phyloP scores from a whole-genome alignment of 345 rosid species.

The Eucalyptus virginea region DNA sequence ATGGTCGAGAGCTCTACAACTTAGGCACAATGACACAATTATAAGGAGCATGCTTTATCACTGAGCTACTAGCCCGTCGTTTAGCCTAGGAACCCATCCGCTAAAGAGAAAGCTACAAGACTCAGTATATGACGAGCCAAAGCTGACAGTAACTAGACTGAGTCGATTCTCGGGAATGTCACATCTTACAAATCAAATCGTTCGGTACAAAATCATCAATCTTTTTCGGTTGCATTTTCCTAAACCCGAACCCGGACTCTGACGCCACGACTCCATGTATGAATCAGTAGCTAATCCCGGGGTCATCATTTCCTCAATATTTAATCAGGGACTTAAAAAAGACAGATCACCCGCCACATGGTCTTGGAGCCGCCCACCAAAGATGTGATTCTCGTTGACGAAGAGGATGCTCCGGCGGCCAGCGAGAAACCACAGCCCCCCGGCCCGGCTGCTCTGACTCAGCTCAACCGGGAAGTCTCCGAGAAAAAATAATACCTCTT shows the following conservation, averaged over 20 bases:
- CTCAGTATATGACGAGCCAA: neutral
- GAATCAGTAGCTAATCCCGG: neutral
- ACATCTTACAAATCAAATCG: neutral
- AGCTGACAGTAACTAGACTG: neutral
- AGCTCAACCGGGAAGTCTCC: neutral
- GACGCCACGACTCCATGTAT: neutral
- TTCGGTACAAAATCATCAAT: neutral
- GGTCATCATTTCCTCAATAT: neutral
- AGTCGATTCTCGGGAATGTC: neutral
- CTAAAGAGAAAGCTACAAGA: neutral
- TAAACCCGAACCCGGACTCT: neutral
- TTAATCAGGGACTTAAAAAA: neutral
- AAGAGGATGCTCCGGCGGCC: neutral
- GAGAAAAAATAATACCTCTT: neutral
- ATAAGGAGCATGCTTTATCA: neutral
- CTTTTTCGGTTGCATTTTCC: neutral
- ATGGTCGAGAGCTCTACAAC: neutral
- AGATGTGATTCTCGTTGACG: neutral
- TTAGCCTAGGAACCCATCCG: neutral
- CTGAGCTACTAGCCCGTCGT: neutral
- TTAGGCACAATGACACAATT: neutral
- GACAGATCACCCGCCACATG: neutral
- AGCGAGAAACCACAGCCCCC: neutral
- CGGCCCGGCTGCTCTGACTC: slow-evolving; percentile 4
- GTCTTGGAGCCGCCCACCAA: neutral